A percentile compares a stretch with the other conserved stretches of the same genome.
Evolutionary conservation across 345 rosid genomes (phyloP).

Genomic region (Balakata baccata): DNA sequence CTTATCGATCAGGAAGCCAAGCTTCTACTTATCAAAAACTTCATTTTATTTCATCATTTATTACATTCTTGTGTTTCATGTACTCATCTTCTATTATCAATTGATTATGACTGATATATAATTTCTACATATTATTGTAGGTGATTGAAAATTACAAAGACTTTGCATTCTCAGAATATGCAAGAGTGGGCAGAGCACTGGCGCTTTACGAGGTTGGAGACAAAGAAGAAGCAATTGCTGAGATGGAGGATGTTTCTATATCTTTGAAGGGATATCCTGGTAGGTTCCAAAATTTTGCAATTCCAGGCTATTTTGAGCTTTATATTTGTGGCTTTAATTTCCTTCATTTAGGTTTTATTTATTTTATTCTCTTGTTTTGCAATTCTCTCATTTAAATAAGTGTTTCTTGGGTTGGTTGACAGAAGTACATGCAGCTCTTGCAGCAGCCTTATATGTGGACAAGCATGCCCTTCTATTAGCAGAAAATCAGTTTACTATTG

Average conservation of each 20-base stretch:
- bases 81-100: background rate
- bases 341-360: background rate
- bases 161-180: conserved; percentile 58
- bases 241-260: conserved; percentile 61
- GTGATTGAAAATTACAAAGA: conserved; percentile 55
- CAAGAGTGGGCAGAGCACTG: conserved; percentile 57
- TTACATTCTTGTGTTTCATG: background rate
- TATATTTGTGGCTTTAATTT: background rate
- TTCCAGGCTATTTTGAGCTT: background rate
- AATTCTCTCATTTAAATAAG: background rate
- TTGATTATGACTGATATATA: background rate
- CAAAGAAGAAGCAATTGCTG: conserved; percentile 55
- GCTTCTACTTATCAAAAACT: too few relatives aligned
- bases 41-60: background rate
- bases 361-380: background rate
- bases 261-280: conserved; percentile 65
- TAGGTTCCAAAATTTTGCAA: conserved; percentile 7
- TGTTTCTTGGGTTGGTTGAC: conserved; percentile 6
- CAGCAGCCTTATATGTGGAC: conserved; percentile 54
- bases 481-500: conserved; percentile 56
- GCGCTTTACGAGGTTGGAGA: conserved; percentile 54
- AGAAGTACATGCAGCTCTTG: conserved; percentile 67
- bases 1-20: background rate
- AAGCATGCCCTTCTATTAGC: conserved; percentile 59
- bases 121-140: conserved; percentile 20